Conservation (phyloP, 768 basidiomycete species). For the Amanita fuliginea region DNA sequence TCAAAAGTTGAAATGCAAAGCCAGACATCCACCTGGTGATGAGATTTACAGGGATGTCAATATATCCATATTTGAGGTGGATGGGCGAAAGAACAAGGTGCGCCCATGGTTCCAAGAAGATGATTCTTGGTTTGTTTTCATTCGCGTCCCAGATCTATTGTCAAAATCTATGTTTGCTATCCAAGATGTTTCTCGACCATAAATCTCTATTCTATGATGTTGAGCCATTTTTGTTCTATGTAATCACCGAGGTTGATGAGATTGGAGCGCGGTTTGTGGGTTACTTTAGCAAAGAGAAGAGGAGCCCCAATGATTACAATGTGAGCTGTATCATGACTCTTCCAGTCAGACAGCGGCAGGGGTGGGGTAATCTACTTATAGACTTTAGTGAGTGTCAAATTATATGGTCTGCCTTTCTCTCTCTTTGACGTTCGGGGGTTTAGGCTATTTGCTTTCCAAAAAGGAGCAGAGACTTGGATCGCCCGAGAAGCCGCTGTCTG, state of each 20-base stretch:
- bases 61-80: constrained; percentile 94
- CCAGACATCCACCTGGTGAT: constrained; percentile 92
- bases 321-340: constrained; percentile 99
- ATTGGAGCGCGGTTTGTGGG: constrained; percentile 90
- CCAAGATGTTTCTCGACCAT: constrained; percentile 98
- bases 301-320: constrained; percentile 92
- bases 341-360: constrained; percentile 86
- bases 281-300: constrained; percentile 98
- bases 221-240: constrained; percentile 98
- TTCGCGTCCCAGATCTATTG: constrained; percentile 74
- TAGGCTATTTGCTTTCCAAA: constrained; percentile 93
- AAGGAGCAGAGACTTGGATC: constrained; percentile 87
- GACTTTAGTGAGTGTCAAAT: constrained; percentile 77
- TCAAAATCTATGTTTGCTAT: constrained; percentile 93
- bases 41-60: constrained; percentile 90
- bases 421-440: constrained; percentile 7
- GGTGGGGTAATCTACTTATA: constrained; percentile 95
- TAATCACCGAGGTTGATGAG: constrained; percentile 88
- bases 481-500: constrained; percentile 93
- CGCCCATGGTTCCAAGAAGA: constrained; percentile 1
- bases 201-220: constrained; percentile 99
- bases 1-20: constrained; percentile 84
- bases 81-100: constrained; percentile 95
- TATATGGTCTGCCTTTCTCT: neutral
- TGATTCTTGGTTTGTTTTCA: constrained; percentile 6